phyloP scores from a whole-genome alignment of 306 rosid genomes.

The Medicago arabica region DNA sequence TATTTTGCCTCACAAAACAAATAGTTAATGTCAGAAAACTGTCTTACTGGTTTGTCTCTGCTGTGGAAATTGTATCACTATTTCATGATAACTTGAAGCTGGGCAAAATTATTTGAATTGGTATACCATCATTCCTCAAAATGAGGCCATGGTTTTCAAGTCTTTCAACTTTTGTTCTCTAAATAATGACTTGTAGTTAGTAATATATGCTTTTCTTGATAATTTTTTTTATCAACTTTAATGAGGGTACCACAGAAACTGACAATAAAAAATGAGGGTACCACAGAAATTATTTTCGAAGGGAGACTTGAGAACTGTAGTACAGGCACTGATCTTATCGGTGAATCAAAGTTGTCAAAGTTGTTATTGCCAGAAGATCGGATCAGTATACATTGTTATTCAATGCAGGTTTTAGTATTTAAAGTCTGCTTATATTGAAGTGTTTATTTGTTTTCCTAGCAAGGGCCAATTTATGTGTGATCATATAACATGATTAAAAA shows the following conservation, averaged over 20 bases:
- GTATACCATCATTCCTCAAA: slow-evolving; percentile 17
- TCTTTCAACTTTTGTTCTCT: slow-evolving; percentile 2
- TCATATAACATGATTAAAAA: no score
- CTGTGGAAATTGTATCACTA: slow-evolving; percentile 21
- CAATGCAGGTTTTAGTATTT: no score
- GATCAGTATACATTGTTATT: not conserved
- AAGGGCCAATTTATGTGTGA: no score
- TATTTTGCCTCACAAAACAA: slow-evolving; percentile 23
- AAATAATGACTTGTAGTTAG: not conserved
- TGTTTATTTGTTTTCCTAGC: not conserved
- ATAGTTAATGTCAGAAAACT: slow-evolving; percentile 21
- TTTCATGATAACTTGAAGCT: slow-evolving; percentile 11
- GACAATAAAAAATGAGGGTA: no score
- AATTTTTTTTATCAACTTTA: not conserved
- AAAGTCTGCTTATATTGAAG: not conserved
- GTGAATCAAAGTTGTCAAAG: not conserved
- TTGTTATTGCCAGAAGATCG: not conserved
- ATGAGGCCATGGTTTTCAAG: slow-evolving; percentile 4
- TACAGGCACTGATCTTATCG: not conserved
- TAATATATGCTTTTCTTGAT: slow-evolving; percentile 6
- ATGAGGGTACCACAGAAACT: not conserved
- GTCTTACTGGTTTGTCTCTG: slow-evolving; percentile 20
- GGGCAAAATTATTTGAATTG: slow-evolving; percentile 14
- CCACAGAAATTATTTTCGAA: not conserved
- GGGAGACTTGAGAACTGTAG: not conserved